A percentile compares a stretch with the other conserved stretches of the same genome.
phyloP scores from a whole-genome alignment of 495 filamentous ascomycete species.

The Aspergillus bertholletiae region DNA sequence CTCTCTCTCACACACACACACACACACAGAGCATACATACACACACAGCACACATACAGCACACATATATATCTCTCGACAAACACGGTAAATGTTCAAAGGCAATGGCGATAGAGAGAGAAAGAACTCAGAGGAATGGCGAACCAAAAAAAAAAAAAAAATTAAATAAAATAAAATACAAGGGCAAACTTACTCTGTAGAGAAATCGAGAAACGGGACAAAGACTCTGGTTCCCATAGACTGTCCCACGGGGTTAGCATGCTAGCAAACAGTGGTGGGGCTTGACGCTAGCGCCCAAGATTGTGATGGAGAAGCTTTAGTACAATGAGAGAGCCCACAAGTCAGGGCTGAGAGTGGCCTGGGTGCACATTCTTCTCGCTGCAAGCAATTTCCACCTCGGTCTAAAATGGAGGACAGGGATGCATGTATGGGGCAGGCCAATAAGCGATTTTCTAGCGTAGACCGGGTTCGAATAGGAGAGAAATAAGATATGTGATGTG shows the following conservation, averaged over 20 bases:
- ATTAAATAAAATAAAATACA: neutral
- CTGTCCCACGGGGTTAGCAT: neutral
- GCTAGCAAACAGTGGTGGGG: neutral
- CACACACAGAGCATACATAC: too few species aligned
- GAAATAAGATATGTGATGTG: neutral
- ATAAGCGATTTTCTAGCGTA: neutral
- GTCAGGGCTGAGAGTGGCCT: neutral
- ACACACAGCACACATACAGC: too few species aligned
- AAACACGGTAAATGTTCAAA: neutral
- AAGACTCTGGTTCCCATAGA: neutral
- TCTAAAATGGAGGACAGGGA: neutral
- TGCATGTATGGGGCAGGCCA: neutral
- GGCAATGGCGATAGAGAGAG: neutral
- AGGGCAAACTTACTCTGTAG: too few species aligned
- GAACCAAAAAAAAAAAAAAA: neutral
- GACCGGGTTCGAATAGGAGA: neutral
- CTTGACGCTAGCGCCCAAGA: neutral
- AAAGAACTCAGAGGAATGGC: neutral
- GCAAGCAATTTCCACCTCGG: neutral
- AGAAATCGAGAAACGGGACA: neutral
- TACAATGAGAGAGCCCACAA: neutral
- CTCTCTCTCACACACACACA: too few species aligned
- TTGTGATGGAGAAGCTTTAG: conserved; percentile 1
- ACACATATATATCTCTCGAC: too few species aligned
- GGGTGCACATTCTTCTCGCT: conserved; percentile 1